These are phyloP conservation scores for Lactarius akahatsu DNA, from an alignment of 768 basidiomycete species.

Conservation along the genomic window DNA sequence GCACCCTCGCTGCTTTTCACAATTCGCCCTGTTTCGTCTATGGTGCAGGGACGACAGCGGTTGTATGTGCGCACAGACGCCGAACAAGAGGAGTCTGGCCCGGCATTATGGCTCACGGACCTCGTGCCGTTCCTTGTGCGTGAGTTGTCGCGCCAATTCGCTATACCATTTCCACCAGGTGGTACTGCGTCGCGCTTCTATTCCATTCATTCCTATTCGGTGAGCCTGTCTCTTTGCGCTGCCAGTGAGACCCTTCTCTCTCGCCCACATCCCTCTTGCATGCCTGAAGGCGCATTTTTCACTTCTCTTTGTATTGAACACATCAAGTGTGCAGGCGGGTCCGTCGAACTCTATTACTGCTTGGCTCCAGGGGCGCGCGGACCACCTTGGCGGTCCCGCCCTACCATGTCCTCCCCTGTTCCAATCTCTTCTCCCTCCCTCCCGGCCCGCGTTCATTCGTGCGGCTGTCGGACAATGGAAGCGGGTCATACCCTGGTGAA, in stretches of 20 bases:
- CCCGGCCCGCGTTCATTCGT: not conserved
- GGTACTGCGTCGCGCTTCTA: conserved; percentile 10
- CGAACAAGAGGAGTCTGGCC: not conserved
- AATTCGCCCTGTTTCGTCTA: not conserved
- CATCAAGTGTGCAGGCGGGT: not conserved
- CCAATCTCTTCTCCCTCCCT: not conserved
- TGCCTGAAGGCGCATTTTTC: not conserved
- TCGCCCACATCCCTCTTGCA: not conserved
- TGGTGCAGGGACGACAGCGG: not conserved
- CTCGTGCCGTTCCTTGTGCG: conserved; percentile 1
- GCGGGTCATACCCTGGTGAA: not conserved
- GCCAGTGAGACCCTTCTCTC: not conserved
- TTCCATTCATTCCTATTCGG: conserved; percentile 17
- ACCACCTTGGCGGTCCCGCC: not conserved
- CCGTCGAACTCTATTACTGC: not conserved
- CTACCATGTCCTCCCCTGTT: not conserved
- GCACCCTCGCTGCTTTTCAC: not conserved
- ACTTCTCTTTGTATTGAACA: not conserved
- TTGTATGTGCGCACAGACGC: not conserved
- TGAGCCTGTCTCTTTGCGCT: not conserved
- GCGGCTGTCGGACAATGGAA: conserved; percentile 12
- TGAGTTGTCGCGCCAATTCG: not conserved
- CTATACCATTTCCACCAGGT: not conserved
- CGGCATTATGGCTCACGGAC: conserved; percentile 6
- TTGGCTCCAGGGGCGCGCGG: not conserved